These are phyloP conservation scores for Trapa incisa DNA, from an alignment of 345 rosid genomes.

Conservation along the genomic window DNA sequence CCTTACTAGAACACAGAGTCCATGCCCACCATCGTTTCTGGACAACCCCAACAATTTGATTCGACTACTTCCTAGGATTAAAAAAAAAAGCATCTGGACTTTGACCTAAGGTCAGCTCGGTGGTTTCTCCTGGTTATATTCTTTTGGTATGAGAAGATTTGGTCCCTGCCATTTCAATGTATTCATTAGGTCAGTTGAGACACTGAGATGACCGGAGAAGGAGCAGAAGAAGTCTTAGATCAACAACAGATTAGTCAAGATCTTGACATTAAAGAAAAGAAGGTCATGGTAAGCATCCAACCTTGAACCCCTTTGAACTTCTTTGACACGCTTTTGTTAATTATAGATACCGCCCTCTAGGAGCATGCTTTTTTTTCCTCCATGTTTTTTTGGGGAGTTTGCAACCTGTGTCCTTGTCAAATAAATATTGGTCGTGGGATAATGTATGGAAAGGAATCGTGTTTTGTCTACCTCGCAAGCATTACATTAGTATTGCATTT, in stretches of 20 bases:
- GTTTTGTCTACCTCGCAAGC: neutral
- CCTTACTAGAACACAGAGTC: neutral
- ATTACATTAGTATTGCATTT: neutral
- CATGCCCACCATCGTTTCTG: neutral
- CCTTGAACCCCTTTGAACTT: conserved; percentile 3
- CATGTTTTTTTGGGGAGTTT: neutral
- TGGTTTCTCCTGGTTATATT: neutral
- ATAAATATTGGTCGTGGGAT: neutral
- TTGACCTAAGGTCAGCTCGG: neutral
- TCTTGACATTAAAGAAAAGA: neutral
- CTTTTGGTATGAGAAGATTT: neutral
- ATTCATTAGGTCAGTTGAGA: neutral
- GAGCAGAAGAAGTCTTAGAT: neutral
- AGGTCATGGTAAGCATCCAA: conserved; percentile 11
- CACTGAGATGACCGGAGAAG: neutral
- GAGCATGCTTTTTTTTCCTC: conserved; percentile 2
- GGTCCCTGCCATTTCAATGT: neutral
- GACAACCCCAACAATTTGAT: neutral
- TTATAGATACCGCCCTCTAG: conserved; percentile 21
- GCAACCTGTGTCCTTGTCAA: neutral
- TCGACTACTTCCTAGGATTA: neutral
- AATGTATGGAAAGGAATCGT: neutral
- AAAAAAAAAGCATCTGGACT: neutral
- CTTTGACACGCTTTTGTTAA: neutral
- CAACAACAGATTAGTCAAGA: neutral